Base-by-base conservation (phyloP, 345 rosid species). In the Citrus medica region DNA sequence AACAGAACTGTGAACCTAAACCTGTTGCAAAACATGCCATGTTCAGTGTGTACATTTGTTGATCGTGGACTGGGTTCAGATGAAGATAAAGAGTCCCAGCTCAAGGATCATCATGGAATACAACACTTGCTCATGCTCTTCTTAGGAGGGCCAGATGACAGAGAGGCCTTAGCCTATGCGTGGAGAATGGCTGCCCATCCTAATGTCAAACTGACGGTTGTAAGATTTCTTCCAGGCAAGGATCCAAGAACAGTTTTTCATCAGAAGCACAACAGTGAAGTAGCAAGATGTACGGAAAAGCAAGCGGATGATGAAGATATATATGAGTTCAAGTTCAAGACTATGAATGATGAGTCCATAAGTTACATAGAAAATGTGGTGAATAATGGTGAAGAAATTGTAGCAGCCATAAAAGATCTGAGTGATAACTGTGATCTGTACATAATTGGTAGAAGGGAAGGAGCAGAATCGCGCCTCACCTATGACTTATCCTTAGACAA, bases 91-190 rank as follows among this genome's bases (percentile, higher is more conserved):
- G 76, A 84, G 19, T 6, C 61, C 48, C 81, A 74, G 17, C 81
- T 79, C 67, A 51, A 56, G 61, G 70, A 46, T 13, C 51, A 70
- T 0, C 46, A 56, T 35, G 73, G 73, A 16, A 9, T 22, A 9
- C 9, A 60, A 67, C 71, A 38, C 22, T 33, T 79, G 1, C 76
- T 82, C n/a, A 78, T 89, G 91, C 17, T 90, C 33, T 94, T 87
- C 77, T 0, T 84, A 2, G 94, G 96, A 0, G 97, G 95, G 6
- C 84, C 76, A 0, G 94, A 91, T 28, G 96, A 92, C 30, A 80
- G 95, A 33, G 97, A 94, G 74, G 98, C 96, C 17, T 78, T 92
- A 66, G 76, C 91, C 0, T 92, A 85, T 38, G 92, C 92, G 1
- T 82, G 92, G 88, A 85, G 93, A 79, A 87, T 92, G 90, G 84